Evolutionary conservation across 148 eudicot species (phyloP), one percentile per base, ranked within the genome.

Genomic region (Rhododendron griersonianum): DNA sequence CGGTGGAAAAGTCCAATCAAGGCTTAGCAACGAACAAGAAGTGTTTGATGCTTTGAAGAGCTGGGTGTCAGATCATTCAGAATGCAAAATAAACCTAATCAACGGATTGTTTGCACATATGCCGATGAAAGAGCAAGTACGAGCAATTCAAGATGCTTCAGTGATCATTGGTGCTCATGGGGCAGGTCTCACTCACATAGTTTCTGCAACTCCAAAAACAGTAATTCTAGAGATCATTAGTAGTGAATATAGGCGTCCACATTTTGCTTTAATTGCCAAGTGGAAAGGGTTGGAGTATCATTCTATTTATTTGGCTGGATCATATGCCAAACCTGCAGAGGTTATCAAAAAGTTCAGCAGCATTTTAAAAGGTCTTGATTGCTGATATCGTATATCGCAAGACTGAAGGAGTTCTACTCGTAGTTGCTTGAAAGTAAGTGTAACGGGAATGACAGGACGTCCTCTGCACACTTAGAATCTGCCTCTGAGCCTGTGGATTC

Each of bases 91-190:
- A 78, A 97, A 94, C 84, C 86, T 97, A 19, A 51, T 97, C 28
- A 97, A 97, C 83, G 99, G 99, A 25, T 83, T 93, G 53, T 95
- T 97, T 87, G 98, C 94, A 48, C 99, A 97, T 84, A 95, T 97
- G 98, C 69, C 95, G 33, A 97, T 97, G 98, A 95, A 91, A 90
- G 99, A 97, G 87, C 99, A 97, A 85, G 86, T 97, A 76, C 91
- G 92, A 83, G 98, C 95, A 41, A 95, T 97, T 48, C 95, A 94
- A 91, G 98, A 97, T 90, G 99, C 99, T 69, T 91, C 91, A 0
- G 98, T 97, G 61, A 95, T 97, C 63, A 88, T 95, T 28, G 99
- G 99, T 50, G 99, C 99, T 86, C 99, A 97, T 87, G 99, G 99
- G 59, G 98, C 99, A 8, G 99, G 99, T n/a, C 95, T 97, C 71